Evolutionary conservation across 345 rosid genomes (phyloP), one percentile per base, ranked within the genome.

Genomic region (Gossypium turneri): DNA sequence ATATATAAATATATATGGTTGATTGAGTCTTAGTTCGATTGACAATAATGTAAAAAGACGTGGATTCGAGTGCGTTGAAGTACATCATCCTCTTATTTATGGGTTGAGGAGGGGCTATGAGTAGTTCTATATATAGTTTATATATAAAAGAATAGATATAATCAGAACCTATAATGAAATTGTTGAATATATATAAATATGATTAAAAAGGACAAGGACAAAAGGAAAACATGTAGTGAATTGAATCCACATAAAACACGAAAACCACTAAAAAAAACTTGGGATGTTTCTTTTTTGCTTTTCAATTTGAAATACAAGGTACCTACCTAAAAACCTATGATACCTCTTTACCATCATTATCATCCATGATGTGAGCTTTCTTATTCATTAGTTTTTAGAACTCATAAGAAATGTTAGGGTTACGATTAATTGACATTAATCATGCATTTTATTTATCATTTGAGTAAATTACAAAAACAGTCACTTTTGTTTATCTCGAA

Each of bases 31-130:
- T 34, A 34, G 6, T 34, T 34, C 0, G 6, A 34, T 4, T 34
- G 1, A 0, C 0, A 34, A 34, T 34, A 34, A 34, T 34, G 0
- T 34, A 6, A 61, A 61, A 61, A 3, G 4, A 17, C 2, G 7
- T 34, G 50, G 17, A 25, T 34, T 34, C 0, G 1, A 34, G 6
- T 29, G 0, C 6, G 5, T 34, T 29, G 0, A 29, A 29, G 4
- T 4, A 29, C 0, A 29, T 3, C 4, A 3, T 29, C 34, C 4
- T 29, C 4, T 2, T 29, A 29, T 29, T 29, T 29, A 29, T 29
- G 0, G 0, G 34, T 29, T 34, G 4, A 4, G 6, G 1, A 34
- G 5, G 6, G 1, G 3, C 0, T 34, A 34, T 34, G 3, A 4
- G 0, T 4, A 34, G 4, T 34, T 34, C 4, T 4, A 34, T 22